Percentiles rank a stretch among this genome's conserved stretches.
Evolutionary conservation across 2,329 filamentous ascomycete genomes (phyloP).

Genomic region (Aplosporella prunicola): DNA sequence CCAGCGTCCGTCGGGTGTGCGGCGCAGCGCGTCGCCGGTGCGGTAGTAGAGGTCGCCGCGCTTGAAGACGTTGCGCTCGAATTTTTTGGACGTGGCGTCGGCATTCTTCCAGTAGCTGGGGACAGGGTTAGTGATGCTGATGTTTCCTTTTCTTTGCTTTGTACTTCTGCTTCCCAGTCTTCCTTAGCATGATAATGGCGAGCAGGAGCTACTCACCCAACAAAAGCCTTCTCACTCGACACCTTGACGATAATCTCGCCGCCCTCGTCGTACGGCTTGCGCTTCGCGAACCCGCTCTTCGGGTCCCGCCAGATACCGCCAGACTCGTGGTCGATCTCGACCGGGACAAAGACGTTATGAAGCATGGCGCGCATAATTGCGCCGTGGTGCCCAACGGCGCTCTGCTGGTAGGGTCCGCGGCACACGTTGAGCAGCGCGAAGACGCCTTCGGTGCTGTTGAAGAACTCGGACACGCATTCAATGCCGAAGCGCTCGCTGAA

Average conservation of each 20-base stretch:
- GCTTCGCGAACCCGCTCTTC: conserved; percentile 33
- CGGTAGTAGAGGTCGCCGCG: conserved; percentile 41
- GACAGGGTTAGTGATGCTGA: conserved; percentile 67
- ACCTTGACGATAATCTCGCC: conserved; percentile 3
- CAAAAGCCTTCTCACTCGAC: conserved; percentile 37
- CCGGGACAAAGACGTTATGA: conserved; percentile 52
- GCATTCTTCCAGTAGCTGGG: conserved; percentile 62
- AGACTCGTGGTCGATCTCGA: conserved; percentile 58
- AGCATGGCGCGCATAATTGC: conserved; percentile 45
- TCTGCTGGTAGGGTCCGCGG: conserved; percentile 46
- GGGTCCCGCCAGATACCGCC: conserved; percentile 8
- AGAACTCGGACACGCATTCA: conserved; percentile 59
- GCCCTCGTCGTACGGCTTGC: conserved; percentile 42
- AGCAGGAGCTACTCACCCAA: conserved; percentile 36
- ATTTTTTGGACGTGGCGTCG: conserved; percentile 53
- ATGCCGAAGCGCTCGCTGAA: conserved; percentile 58
- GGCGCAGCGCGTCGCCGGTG: conserved; percentile 39
- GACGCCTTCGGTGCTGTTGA: conserved; percentile 67
- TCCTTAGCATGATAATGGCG: conserved; percentile 38
- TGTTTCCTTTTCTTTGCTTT: conserved; percentile 55
- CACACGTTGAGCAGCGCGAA: conserved; percentile 53
- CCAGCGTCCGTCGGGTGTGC: conserved; percentile 38
- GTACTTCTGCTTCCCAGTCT: conserved; percentile 60
- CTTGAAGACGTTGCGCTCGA: conserved; percentile 37
- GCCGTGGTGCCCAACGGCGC: conserved; percentile 63